Percentiles rank a stretch among this genome's conserved stretches.
Evolutionary conservation across 371 early-diverging fungal genomes (phyloP).

Genomic region (Mortierella sp.): DNA sequence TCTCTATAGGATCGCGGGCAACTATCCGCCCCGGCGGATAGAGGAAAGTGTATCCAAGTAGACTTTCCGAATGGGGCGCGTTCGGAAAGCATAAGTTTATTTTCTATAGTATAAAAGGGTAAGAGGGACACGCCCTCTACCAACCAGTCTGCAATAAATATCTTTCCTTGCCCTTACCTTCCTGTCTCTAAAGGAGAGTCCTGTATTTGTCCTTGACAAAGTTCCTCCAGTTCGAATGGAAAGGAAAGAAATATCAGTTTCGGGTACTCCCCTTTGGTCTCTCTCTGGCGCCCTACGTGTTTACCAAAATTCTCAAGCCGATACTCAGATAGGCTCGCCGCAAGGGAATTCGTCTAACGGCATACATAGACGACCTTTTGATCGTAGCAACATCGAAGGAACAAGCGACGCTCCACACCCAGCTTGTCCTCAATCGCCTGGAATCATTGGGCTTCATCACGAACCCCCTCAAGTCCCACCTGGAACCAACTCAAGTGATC

Average conservation of each 20-base stretch:
- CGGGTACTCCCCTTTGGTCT: slow-evolving; percentile 49
- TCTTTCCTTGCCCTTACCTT: too few relatives aligned
- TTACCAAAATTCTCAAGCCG: slow-evolving; percentile 38
- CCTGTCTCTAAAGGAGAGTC: too few relatives aligned
- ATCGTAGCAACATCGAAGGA: slow-evolving; percentile 7
- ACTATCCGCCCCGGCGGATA: too few relatives aligned
- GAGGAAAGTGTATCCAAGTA: too few relatives aligned
- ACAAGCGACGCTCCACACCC: not conserved
- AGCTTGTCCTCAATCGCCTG: slow-evolving; percentile 11
- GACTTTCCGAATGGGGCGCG: too few relatives aligned
- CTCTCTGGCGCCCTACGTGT: slow-evolving; percentile 37
- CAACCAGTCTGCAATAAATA: too few relatives aligned
- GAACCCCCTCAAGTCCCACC: slow-evolving; percentile 30
- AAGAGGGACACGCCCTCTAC: too few relatives aligned
- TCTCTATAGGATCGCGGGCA: too few relatives aligned
- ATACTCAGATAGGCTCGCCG: slow-evolving; percentile 33
- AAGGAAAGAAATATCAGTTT: slow-evolving; percentile 34
- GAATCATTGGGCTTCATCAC: slow-evolving; percentile 20
- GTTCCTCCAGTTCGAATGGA: slow-evolving; percentile 47
- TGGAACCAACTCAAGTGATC: slow-evolving; percentile 16
- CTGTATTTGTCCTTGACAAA: too few relatives aligned
- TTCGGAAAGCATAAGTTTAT: too few relatives aligned
- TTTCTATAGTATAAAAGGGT: too few relatives aligned
- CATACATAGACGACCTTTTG: slow-evolving; percentile 40
- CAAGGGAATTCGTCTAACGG: slow-evolving; percentile 29